Base-by-base conservation (phyloP, 495 filamentous ascomycete genomes). In the Penicillium psychrofluorescens region DNA sequence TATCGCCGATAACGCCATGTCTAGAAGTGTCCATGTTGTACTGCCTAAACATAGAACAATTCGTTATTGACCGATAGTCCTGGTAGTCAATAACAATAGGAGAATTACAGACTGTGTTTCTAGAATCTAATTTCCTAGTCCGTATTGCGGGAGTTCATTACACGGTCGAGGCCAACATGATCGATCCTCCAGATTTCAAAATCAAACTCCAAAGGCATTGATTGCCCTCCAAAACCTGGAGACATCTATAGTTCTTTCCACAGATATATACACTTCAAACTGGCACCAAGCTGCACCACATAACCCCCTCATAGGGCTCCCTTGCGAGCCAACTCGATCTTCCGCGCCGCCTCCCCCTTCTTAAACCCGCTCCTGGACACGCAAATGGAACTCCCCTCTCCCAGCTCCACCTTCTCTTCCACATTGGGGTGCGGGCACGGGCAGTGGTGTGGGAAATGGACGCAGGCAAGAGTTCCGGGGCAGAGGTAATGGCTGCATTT, bases 361-460 rank as follows among this genome's bases (percentile, higher is more conserved):
- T 82, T 84, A 60, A 79, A 95, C 0, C 90, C 90, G 2, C 88
- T 89, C 56, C 81, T 89, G 22, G 81, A 87, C 4, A 85, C 75
- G 62, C 90, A 96, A 50, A 90, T 69, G 11, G 86, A 75, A 53
- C 81, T 85, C 8, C 90, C 90, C 10, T 91, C 85, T 11, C 80
- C 85, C 30, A 92, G 66, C 64, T 96, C 90, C 42, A 90, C 78
- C 55, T 96, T 96, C 55, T 96, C 88, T 59, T 95, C 86, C 36
- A 86, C 74, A 11, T 70, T 66, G 7, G 87, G 83, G 68, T 85
- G 90, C 2, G 88, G 72, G 63, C 90, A 96, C 7, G 90, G 90
- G 61, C 90, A 96, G 66, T 96, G 90, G 63, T 95, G 89, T 7
- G 90, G 89, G 73, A 94, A 88, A 58, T 86, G 81, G 2, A 96